phyloP scores from a whole-genome alignment of 1,284 basidiomycete genomes.

The Malassezia pachydermatis region DNA sequence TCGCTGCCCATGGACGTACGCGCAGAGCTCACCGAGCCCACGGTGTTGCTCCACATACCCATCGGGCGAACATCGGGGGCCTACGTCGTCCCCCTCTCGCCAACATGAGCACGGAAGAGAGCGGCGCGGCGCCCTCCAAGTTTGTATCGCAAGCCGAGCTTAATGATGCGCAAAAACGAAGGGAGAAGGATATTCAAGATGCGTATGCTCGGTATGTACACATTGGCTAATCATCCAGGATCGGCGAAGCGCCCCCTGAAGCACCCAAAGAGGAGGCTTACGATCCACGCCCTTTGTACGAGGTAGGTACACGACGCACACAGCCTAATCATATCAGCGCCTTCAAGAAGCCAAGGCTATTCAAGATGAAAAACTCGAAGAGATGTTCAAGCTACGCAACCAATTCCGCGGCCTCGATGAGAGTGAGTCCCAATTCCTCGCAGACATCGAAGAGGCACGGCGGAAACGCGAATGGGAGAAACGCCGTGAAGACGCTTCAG shows the following conservation, averaged over 20 bases:
- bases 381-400: constrained; percentile 33
- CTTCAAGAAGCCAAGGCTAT: constrained; percentile 27
- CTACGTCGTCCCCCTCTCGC: not conserved
- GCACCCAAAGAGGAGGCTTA: constrained; percentile 61
- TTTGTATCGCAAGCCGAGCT: constrained; percentile 64
- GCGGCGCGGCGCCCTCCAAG: not conserved
- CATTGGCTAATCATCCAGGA: constrained; percentile 1
- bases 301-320: constrained; percentile 44
- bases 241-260: constrained; percentile 62
- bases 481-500: constrained; percentile 18
- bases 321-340: constrained; percentile 11
- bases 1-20: not conserved
- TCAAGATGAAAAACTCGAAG: constrained; percentile 32
- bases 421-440: constrained; percentile 33
- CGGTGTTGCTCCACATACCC: not conserved
- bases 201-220: constrained; percentile 68
- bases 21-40: not conserved
- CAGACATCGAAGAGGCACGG: constrained; percentile 22
- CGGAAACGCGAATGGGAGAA: constrained; percentile 18
- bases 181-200: constrained; percentile 80
- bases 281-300: constrained; percentile 78
- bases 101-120: not conserved
- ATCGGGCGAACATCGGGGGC: not conserved
- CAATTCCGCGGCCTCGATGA: constrained; percentile 45
- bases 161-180: constrained; percentile 63